Conservation (phyloP, 139 green algal species). For the Tetraselmis striata region DNA sequence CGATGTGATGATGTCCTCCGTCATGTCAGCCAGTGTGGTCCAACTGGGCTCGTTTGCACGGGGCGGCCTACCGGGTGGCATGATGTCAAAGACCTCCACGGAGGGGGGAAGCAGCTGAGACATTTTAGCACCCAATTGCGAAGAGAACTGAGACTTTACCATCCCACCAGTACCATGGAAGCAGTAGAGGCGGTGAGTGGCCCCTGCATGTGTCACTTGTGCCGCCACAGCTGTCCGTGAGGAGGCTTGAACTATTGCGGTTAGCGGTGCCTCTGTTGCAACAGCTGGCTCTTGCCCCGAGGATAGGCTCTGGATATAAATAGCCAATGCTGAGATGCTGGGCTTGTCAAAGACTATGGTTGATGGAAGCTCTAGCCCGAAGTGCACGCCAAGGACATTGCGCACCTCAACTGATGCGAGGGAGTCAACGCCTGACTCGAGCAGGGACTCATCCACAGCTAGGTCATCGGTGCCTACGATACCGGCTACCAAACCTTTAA, state of each 20-base stretch:
- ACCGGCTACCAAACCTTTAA: background rate
- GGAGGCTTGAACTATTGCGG: too few species aligned
- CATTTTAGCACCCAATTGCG: background rate
- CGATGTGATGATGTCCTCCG: background rate
- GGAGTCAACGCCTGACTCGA: background rate
- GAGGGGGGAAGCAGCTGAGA: background rate
- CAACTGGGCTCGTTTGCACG: background rate
- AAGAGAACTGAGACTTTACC: background rate
- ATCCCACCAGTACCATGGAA: background rate
- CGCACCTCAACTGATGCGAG: background rate
- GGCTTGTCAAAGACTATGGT: background rate
- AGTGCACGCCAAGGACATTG: background rate
- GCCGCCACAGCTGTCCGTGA: background rate
- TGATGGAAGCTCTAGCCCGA: background rate
- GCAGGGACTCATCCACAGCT: background rate
- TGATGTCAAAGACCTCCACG: background rate
- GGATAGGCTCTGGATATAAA: background rate
- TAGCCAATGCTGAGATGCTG: background rate
- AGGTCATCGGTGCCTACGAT: background rate
- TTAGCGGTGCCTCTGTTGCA: too few species aligned
- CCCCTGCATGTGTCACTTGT: background rate
- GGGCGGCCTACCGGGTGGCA: background rate
- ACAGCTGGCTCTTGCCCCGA: too few species aligned
- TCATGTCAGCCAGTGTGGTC: background rate
- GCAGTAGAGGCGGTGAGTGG: background rate